These are phyloP conservation scores for Inga oerstediana DNA, from an alignment of 306 rosid genomes.

Conservation along the genomic window DNA sequence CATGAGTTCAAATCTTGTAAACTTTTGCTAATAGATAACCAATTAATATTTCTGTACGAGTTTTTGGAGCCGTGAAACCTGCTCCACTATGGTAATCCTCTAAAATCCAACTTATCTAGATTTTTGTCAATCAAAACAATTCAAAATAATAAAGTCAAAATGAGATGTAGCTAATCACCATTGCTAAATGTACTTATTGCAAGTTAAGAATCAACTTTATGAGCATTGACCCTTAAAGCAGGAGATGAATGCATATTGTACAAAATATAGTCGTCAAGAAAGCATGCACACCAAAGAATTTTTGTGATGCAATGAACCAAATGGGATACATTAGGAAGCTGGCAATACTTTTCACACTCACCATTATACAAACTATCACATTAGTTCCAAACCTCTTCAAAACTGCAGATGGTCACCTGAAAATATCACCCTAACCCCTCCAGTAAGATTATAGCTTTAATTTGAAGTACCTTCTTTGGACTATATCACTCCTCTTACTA, in stretches of 20 bases:
- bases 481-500: not conserved
- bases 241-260: not conserved
- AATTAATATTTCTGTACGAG: not conserved
- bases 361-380: not conserved
- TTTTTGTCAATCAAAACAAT: not conserved
- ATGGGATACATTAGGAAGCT: not conserved
- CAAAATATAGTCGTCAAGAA: not conserved
- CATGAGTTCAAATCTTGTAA: not conserved
- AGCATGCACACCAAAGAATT: not conserved
- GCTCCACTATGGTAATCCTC: not conserved
- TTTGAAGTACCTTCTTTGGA: not conserved
- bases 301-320: conserved; percentile 8
- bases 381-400: not conserved
- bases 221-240: not conserved
- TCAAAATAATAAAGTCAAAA: not conserved
- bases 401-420: not conserved
- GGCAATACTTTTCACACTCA: not conserved
- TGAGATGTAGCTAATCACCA: not conserved
- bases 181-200: too few species aligned
- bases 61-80: not conserved
- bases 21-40: not conserved
- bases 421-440: not conserved
- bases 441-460: not conserved
- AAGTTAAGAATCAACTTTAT: not conserved
- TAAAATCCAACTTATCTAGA: not conserved